Conservation (phyloP, 768 basidiomycete genomes). For the Suillus bovinus region DNA sequence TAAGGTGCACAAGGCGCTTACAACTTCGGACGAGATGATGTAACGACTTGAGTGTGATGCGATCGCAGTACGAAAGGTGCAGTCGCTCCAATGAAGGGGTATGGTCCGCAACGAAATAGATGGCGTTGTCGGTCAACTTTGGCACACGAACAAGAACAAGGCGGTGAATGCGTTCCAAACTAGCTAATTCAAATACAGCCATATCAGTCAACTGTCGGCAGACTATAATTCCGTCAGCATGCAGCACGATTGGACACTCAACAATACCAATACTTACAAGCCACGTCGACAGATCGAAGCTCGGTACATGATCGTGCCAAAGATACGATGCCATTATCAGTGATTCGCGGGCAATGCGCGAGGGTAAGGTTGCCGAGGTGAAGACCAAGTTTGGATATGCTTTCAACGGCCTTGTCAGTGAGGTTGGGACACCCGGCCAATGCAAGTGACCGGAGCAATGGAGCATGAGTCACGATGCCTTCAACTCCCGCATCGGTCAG, state of each 20-base stretch:
- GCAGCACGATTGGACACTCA: constrained; percentile 14
- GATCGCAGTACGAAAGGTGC: constrained; percentile 85
- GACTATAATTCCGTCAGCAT: constrained; percentile 46
- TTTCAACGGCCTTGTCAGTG: constrained; percentile 69
- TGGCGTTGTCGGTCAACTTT: constrained; percentile 81
- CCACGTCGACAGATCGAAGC: constrained; percentile 81
- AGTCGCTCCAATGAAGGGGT: constrained; percentile 70
- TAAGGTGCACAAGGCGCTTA: constrained; percentile 67
- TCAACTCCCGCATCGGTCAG: constrained; percentile 76
- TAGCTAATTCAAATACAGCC: constrained; percentile 78
- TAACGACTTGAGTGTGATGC: constrained; percentile 73
- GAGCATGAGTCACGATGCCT: constrained; percentile 74
- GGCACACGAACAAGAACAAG: constrained; percentile 80
- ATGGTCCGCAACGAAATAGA: constrained; percentile 78
- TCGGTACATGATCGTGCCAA: constrained; percentile 71
- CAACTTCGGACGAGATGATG: constrained; percentile 67
- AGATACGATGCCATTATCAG: constrained; percentile 69
- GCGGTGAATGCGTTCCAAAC: constrained; percentile 66
- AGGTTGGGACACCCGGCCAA: constrained; percentile 76
- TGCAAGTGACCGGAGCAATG: constrained; percentile 72
- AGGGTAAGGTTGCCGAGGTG: constrained; percentile 79
- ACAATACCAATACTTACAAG: constrained; percentile 62
- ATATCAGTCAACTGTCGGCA: constrained; percentile 84
- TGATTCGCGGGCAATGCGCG: constrained; percentile 78
- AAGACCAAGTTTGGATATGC: constrained; percentile 69